Base-by-base conservation (phyloP, 108 stramenopile species). In the Schizochytrium sp. region DNA sequence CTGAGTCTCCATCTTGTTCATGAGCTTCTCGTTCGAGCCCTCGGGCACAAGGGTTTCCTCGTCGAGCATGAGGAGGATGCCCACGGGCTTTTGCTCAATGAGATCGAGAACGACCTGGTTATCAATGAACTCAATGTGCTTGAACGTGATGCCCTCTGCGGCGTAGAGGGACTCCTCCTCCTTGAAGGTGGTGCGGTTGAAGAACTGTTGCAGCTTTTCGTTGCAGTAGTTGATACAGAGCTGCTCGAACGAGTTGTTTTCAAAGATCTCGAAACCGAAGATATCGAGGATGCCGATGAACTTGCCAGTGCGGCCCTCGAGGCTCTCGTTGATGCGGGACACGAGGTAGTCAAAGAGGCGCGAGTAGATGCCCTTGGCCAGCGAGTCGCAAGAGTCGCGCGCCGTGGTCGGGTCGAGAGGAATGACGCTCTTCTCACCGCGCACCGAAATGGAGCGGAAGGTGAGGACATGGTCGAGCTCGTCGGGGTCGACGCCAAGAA, bases 141-240 rank as follows among this genome's bases (percentile, higher is more conserved):
- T 96, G 43, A 97, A 90, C 41, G 96, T 94, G 43, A 99, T 95
- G 25, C 97, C 97, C 90, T 98, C 98, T 5, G 88, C 89, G 83
- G 93, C 94, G 91, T 98, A 98, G 90, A 97, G 95, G 34, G 88
- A 53, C 60, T 87, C 89, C 47, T 91, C 90, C 45, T 72, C 89
- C 58, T 91, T 91, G 53, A 89, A 87, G 41, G 87, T 44, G 60
- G 87, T 69, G 16, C 34, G 19, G 71, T 91, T 90, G 90, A 91
- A 92, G 63, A 95, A 92, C 88, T 95, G 95, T 91, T 98, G 98
- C 16, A 98, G 92, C 87, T 97, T 96, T 90, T 98, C 98, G 92
- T 98, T 98, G 87, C 96, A 96, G 91, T 96, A 98, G 91, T 98
- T 98, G 90, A 98, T 98, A 87, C 97, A 97, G 19, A 98, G 93